Percentiles rank a stretch among this genome's conserved stretches.
Conservation (phyloP, 352 stramenopile genomes). For the Phytophthora hybrid region DNA sequence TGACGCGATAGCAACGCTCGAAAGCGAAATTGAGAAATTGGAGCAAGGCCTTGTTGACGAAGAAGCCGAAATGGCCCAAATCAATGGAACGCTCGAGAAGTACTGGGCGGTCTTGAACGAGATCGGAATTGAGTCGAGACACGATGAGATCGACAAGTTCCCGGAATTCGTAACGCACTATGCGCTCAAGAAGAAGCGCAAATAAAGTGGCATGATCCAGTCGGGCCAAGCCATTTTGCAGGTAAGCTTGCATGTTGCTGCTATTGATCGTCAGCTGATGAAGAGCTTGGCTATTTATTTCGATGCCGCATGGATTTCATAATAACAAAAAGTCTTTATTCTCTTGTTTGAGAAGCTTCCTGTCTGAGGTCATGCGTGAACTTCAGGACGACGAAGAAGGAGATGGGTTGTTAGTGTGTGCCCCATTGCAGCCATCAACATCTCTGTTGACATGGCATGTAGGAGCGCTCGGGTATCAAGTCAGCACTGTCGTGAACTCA, state of each 20-base stretch:
- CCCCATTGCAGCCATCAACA: too few relatives aligned
- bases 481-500: too few relatives aligned
- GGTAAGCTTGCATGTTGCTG: constrained; percentile 14
- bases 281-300: constrained; percentile 7
- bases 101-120: constrained; percentile 40
- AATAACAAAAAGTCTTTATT: not conserved
- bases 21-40: constrained; percentile 66
- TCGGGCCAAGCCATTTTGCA: constrained; percentile 13
- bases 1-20: constrained; percentile 29
- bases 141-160: constrained; percentile 67
- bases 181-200: constrained; percentile 33
- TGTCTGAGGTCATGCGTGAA: too few relatives aligned
- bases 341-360: too few relatives aligned
- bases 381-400: too few relatives aligned
- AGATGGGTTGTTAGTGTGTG: too few relatives aligned
- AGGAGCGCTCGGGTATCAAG: too few relatives aligned
- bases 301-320: not conserved
- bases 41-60: constrained; percentile 65
- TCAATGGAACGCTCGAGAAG: constrained; percentile 27
- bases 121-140: constrained; percentile 52
- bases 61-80: constrained; percentile 48
- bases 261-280: not conserved
- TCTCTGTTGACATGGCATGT: too few relatives aligned
- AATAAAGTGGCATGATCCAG: constrained; percentile 12
- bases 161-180: constrained; percentile 57